Percentiles rank a stretch among this genome's conserved stretches.
phyloP scores from a whole-genome alignment of 768 basidiomycete species.

The Coprinopsis marcescibilis region DNA sequence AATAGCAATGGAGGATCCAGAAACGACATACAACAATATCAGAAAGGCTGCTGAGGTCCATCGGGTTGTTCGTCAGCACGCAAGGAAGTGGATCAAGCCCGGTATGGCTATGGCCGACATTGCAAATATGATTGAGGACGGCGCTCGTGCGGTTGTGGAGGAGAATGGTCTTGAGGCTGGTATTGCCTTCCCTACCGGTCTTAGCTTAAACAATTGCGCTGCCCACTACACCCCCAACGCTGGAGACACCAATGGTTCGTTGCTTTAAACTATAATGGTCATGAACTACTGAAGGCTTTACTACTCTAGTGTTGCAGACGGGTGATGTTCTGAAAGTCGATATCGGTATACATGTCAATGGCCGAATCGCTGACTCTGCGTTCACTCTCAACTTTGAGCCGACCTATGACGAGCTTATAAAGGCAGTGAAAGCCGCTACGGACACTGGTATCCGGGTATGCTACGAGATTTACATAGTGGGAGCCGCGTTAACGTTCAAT shows the following conservation, averaged over 20 bases:
- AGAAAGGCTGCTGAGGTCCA: conserved; percentile 95
- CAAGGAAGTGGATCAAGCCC: conserved; percentile 78
- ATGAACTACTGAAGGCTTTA: too few species aligned
- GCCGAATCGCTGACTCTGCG: conserved; percentile 92
- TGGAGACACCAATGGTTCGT: conserved; percentile 76
- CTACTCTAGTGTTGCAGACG: conserved; percentile 72
- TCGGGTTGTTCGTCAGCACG: conserved; percentile 81
- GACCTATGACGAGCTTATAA: conserved; percentile 82
- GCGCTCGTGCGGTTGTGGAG: conserved; percentile 86
- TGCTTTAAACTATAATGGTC: background rate
- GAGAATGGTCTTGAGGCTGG: conserved; percentile 82
- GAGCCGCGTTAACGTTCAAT: conserved; percentile 2
- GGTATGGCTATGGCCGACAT: conserved; percentile 96
- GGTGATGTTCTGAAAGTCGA: conserved; percentile 96
- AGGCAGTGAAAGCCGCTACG: conserved; percentile 92
- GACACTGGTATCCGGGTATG: conserved; percentile 81
- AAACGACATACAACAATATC: conserved; percentile 83
- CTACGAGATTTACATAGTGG: background rate
- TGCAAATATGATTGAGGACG: conserved; percentile 88
- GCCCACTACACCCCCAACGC: conserved; percentile 97
- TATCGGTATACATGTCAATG: conserved; percentile 94
- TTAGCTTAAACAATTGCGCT: conserved; percentile 90
- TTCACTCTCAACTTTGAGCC: conserved; percentile 90
- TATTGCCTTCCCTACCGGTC: conserved; percentile 93
- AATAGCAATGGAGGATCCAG: conserved; percentile 71